These are phyloP conservation scores for Phlebiopsis gigantea DNA, from an alignment of 768 basidiomycete species.

Conservation along the genomic window DNA sequence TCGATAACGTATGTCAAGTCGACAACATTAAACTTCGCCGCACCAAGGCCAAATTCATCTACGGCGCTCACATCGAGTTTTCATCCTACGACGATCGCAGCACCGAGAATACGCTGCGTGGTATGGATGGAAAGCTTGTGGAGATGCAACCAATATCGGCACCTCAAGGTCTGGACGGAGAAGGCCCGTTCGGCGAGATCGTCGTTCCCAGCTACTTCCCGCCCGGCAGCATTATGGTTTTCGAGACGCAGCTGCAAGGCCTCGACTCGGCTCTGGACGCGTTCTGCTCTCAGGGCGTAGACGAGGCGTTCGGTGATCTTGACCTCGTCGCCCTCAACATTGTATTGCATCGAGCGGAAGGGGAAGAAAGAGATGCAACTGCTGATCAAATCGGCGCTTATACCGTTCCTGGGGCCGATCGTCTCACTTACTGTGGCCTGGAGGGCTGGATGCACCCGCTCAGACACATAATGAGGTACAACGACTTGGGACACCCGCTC, in stretches of 20 bases:
- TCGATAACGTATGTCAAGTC: constrained; percentile 40
- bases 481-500: constrained; percentile 91
- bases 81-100: constrained; percentile 48
- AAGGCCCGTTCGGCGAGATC: constrained; percentile 74
- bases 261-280: constrained; percentile 65
- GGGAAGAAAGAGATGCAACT: constrained; percentile 90
- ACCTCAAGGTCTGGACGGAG: constrained; percentile 56
- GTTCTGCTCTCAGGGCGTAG: constrained; percentile 67
- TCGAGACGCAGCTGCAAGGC: constrained; percentile 78
- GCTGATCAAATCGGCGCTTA: constrained; percentile 78
- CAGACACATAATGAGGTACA: constrained; percentile 76
- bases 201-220: constrained; percentile 85
- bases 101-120: constrained; percentile 53
- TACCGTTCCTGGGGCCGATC: constrained; percentile 68
- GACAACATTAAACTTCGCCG: constrained; percentile 78
- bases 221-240: constrained; percentile 93
- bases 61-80: constrained; percentile 73
- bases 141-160: constrained; percentile 56
- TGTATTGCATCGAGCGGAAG: constrained; percentile 79
- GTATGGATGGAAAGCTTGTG: constrained; percentile 65
- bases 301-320: constrained; percentile 67
- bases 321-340: constrained; percentile 87
- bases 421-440: constrained; percentile 85
- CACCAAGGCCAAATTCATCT: constrained; percentile 74
- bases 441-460: constrained; percentile 97